Evolutionary conservation across 306 rosid species (phyloP).

Genomic region (Prunus davidiana): DNA sequence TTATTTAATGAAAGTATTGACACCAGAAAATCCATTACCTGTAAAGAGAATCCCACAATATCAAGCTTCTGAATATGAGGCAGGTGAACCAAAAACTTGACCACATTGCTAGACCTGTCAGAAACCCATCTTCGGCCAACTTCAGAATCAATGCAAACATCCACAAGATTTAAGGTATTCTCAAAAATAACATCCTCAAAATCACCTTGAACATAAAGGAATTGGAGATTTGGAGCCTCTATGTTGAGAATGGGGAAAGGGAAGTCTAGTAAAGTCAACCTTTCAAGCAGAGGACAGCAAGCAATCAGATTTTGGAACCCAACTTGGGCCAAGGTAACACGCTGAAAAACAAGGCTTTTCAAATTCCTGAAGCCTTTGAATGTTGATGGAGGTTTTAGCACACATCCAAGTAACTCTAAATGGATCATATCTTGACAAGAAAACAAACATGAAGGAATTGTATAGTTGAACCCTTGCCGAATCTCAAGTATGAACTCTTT

Average conservation of each 20-base stretch:
- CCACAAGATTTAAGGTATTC: conserved; percentile 42
- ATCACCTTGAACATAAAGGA: conserved; percentile 30
- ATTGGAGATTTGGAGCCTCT: background rate
- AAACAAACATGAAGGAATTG: conserved; percentile 45
- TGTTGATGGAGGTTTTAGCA: conserved; percentile 41
- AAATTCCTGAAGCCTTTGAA: conserved; percentile 47
- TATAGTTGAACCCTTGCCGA: conserved; percentile 46
- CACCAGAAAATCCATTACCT: conserved; percentile 26
- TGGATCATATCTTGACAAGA: conserved; percentile 42
- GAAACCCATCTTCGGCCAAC: conserved; percentile 29
- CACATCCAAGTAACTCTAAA: conserved; percentile 41
- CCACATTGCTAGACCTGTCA: conserved; percentile 35
- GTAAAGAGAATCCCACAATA: conserved; percentile 1
- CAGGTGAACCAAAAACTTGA: conserved; percentile 40
- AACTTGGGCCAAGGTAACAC: conserved; percentile 44
- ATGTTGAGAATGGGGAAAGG: background rate
- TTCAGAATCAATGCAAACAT: conserved; percentile 36
- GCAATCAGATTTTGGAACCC: background rate
- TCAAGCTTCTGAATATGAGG: conserved; percentile 32
- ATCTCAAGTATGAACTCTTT: conserved; percentile 49
- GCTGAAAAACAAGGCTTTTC: conserved; percentile 47
- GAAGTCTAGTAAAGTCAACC: background rate
- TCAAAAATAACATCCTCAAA: conserved; percentile 39
- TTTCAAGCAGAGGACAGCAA: background rate
- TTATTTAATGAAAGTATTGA: background rate